Conservation (phyloP, 139 green algal genomes). For the Tetraselmis striata region DNA sequence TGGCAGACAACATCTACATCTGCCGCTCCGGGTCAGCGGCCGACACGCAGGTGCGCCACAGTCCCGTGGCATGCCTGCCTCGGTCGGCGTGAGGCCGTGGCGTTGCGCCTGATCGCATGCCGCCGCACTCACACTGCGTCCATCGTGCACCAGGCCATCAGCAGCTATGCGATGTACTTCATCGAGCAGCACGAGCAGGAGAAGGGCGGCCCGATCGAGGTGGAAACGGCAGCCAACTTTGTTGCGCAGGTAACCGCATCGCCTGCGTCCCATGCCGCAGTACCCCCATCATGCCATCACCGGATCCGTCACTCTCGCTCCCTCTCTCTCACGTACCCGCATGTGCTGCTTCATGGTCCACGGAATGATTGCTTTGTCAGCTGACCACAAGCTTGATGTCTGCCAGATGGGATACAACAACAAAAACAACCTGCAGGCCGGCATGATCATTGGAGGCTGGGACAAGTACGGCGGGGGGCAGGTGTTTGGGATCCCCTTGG, state of each 20-base stretch:
- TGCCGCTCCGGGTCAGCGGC: conserved; percentile 18
- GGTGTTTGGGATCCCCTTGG: conserved; percentile 77
- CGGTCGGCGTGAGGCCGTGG: no score
- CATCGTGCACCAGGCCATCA: no score
- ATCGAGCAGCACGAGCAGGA: conserved; percentile 67
- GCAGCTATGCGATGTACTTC: background rate
- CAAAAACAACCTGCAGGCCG: conserved; percentile 56
- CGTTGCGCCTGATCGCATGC: no score
- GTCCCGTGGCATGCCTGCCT: no score
- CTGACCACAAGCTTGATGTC: no score
- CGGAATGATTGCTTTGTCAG: no score
- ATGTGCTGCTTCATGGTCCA: no score
- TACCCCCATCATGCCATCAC: no score
- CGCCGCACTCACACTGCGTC: no score
- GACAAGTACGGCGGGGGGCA: conserved; percentile 55
- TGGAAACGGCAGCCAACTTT: conserved; percentile 74
- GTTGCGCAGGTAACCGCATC: conserved; percentile 23
- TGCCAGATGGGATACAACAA: conserved; percentile 79
- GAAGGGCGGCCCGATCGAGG: conserved; percentile 44
- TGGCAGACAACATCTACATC: conserved; percentile 26
- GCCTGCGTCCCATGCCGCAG: no score
- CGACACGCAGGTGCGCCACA: background rate
- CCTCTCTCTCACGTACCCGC: no score
- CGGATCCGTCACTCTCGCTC: no score
- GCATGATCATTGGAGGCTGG: conserved; percentile 41